Evolutionary conservation across 768 basidiomycete genomes (phyloP), one percentile per base, ranked within the genome.

Genomic region (Sarcodon sp.): DNA sequence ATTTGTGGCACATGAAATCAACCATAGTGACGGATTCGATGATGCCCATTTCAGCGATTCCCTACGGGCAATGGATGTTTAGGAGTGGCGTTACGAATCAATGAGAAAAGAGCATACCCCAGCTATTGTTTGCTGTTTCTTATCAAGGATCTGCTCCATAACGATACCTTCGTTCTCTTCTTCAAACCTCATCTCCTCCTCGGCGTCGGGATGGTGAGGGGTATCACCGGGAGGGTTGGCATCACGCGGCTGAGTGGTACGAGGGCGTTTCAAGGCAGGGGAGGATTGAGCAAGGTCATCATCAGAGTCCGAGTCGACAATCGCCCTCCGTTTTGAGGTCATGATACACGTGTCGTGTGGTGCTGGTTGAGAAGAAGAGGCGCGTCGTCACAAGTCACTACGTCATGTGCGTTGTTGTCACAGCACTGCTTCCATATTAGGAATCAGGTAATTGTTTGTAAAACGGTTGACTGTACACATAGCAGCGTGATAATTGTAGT

Each of bases 1-100:
- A 81, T 61, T 80, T 75, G 66, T 98, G 93, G 63, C 92, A 96
- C 92, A 98, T 94, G 66, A 98, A 98, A 59, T 97, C 83, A 58
- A 80, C 73, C 77, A 90, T 79, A 58, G 91, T 84, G 38, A 96
- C 76, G 33, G 73, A 71, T 55, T 89, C 84, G 51, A 97, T 87
- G 54, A 97, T 82, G 4, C 93, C 94, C 56, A 83, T 77, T 45
- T 93, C 83, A 5, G 92, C 87, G 43, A 87, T 70, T 11, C 71
- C 75, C 91, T 94, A 54, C 3, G 27, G 7, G 32, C 36, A 49
- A n/a, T 3, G 45, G 27, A 46, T 50, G 16, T n/a, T n/a, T 8
- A 44, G 18, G 5, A 44, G 31, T 7, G 18, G 37, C 41, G 47
- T 35, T 43, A 9, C 18, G 27, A 18, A 6, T 11, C 12, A 33